These are phyloP conservation scores for Fusarium neocosmosporiellum DNA, from an alignment of 2,329 filamentous ascomycete genomes.

Conservation along the genomic window DNA sequence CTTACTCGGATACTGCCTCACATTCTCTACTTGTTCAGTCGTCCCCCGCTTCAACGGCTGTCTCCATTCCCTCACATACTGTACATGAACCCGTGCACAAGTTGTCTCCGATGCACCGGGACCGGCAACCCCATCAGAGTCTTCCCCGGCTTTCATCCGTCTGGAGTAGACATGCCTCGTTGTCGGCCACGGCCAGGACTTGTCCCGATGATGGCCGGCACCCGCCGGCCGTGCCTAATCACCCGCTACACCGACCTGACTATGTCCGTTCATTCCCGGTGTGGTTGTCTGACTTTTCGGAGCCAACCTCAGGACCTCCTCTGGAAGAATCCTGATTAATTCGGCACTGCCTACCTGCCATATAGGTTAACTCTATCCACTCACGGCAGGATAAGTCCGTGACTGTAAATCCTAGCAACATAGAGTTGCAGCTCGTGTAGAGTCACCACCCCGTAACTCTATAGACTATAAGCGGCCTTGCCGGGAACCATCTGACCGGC, in stretches of 20 bases:
- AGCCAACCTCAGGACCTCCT: not conserved
- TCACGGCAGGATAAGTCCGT: not conserved
- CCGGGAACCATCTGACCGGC: not conserved
- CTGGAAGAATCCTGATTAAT: not conserved
- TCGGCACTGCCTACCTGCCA: not conserved
- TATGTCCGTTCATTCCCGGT: not conserved
- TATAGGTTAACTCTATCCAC: not conserved
- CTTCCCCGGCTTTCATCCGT: constrained; percentile 14
- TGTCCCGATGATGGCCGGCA: not conserved
- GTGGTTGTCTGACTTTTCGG: not conserved
- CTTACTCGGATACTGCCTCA: not conserved
- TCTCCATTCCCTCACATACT: constrained; percentile 12
- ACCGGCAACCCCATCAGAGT: not conserved
- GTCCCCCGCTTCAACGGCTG: not conserved
- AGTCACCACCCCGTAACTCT: not conserved
- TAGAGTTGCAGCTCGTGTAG: not conserved
- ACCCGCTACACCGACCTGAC: not conserved
- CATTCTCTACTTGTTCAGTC: not conserved
- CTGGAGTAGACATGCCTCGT: not conserved
- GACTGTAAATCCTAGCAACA: not conserved
- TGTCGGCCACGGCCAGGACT: not conserved
- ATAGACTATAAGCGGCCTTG: not conserved
- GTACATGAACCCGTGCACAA: constrained; percentile 1
- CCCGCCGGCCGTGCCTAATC: not conserved
- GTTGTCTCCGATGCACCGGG: constrained; percentile 9